Evolutionary conservation across 2,329 filamentous ascomycete species (phyloP).

Genomic region (Penicillium brevicompactum): DNA sequence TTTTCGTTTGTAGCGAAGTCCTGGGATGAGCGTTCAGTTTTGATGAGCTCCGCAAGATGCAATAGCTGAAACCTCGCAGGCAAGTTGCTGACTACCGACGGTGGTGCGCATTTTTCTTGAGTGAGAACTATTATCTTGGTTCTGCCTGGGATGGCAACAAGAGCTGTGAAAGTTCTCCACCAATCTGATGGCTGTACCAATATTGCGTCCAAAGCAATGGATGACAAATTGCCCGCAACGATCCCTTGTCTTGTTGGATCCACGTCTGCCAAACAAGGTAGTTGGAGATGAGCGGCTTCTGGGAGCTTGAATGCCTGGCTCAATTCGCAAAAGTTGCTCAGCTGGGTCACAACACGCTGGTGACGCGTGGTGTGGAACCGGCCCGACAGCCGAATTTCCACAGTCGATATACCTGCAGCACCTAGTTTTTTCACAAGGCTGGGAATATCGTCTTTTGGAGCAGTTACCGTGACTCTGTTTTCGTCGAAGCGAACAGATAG

Average conservation of each 20-base stretch:
- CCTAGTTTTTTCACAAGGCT: neutral
- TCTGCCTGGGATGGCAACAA: neutral
- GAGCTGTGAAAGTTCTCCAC: neutral
- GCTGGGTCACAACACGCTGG: constrained; percentile 12
- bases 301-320: constrained; percentile 36
- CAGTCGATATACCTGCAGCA: neutral
- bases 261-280: constrained; percentile 15
- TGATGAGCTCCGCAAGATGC: neutral
- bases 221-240: neutral
- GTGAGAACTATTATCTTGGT: neutral
- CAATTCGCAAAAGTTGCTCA: constrained; percentile 31
- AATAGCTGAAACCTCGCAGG: neutral
- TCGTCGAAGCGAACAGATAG: neutral
- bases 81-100: constrained; percentile 8
- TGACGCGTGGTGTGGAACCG: constrained; percentile 4
- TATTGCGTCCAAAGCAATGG: neutral
- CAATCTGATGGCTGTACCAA: neutral
- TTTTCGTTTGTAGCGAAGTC: neutral
- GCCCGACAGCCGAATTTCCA: neutral
- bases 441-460: neutral
- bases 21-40: neutral
- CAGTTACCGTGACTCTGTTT: neutral
- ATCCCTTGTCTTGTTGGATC: neutral
- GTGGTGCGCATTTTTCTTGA: constrained; percentile 15
- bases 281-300: constrained; percentile 28